Base-by-base conservation (phyloP, 768 basidiomycete species). In the Rhodocollybia butyracea region DNA sequence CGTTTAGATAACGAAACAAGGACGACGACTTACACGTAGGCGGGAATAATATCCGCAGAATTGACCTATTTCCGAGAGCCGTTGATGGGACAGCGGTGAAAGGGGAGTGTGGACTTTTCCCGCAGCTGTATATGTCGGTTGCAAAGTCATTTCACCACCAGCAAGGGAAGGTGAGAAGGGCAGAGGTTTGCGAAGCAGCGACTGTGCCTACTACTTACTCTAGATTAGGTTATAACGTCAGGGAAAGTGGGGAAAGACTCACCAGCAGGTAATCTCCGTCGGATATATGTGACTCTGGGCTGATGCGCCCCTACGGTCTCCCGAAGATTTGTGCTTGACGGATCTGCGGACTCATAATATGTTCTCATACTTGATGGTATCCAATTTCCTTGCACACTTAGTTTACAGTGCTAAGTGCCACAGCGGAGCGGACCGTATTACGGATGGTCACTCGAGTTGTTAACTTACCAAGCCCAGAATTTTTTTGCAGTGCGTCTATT, bases 381-480 rank as follows among this genome's bases (percentile, higher is more conserved):
- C 89, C 91, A 97, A 7, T 93, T 93, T 55, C 85, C 73, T 63
- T 89, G 77, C 54, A 93, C 72, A n/a, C 94, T 94, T 34, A 94
- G 84, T 64, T 82, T 77, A 74, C 96, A 97, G 52, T 90, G 85
- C 94, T 94, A 96, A 97, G 52, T 90, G 85, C 94, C 94, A 96
- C 60, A 88, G 81, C 8, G 91, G 90, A 24, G 81, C 73, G 42
- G 86, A 83, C 12, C 27, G 81, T 84, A 29, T 84, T 85, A 40
- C 81, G 77, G 2, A 70, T 67, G 3, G 85, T n/a, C n/a, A n/a
- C n/a, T 81, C n/a, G 90, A 92, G 66, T 88, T 85, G 48, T 92
- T 91, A 57, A 95, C 93, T 70, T 92, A 93, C 91, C 91, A 96
- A 1, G 91, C 94, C 94, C 94, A 97, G 78, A 92, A 95, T 82